Conservation (phyloP, 1,139 yeast genomes). For the Geotrichum phurueaensis region DNA sequence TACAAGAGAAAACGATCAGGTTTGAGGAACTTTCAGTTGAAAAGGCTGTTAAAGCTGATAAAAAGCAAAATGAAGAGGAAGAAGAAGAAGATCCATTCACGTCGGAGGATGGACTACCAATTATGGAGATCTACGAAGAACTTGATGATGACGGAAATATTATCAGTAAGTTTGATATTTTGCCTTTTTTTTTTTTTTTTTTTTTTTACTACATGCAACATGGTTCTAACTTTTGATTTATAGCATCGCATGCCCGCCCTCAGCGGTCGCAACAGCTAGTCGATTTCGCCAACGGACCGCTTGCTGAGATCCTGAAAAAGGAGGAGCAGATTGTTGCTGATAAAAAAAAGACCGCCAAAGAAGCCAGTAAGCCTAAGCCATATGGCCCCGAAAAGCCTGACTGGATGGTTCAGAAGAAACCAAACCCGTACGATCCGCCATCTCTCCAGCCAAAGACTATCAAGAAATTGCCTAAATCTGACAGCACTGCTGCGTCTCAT, state of each 20-base stretch:
- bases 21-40: not conserved
- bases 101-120: slow-evolving; percentile 48
- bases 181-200: not conserved
- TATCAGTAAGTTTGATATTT: slow-evolving; percentile 26
- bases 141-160: slow-evolving; percentile 76
- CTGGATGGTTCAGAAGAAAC: slow-evolving; percentile 12
- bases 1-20: not conserved
- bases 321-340: slow-evolving; percentile 3
- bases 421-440: slow-evolving; percentile 12
- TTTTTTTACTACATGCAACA: not conserved
- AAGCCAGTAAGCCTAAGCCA: slow-evolving; percentile 10
- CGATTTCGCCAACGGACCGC: slow-evolving; percentile 23
- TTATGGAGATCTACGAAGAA: slow-evolving; percentile 81
- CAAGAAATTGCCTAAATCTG: not conserved
- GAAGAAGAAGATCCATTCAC: slow-evolving; percentile 19
- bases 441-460: slow-evolving; percentile 4
- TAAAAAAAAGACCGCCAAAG: slow-evolving; percentile 8
- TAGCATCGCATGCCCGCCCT: slow-evolving; percentile 28
- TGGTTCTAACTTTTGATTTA: not conserved
- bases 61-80: slow-evolving; percentile 23
- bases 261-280: slow-evolving; percentile 25
- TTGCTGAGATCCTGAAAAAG: slow-evolving; percentile 17
- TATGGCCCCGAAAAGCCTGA: slow-evolving; percentile 23
- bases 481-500: not conserved
- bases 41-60: not conserved